Conservation (phyloP, 495 filamentous ascomycete species). For the Penicillium pancosmium region DNA sequence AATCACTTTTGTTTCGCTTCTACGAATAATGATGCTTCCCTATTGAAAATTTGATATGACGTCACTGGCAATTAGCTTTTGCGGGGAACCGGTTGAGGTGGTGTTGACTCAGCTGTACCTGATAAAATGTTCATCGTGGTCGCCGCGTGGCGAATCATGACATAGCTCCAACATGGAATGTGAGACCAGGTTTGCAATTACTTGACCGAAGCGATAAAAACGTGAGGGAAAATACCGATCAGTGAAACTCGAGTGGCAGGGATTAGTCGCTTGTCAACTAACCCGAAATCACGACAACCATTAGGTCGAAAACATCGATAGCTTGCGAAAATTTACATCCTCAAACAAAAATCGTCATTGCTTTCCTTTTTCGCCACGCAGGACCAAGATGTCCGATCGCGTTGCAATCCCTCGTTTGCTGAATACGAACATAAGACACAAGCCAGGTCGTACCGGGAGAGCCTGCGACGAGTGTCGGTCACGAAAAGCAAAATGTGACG, state of each 20-base stretch:
- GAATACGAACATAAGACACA: neutral
- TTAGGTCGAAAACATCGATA: neutral
- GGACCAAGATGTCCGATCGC: neutral
- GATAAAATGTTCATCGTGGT: neutral
- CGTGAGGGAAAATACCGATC: neutral
- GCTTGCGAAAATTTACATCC: neutral
- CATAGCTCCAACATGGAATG: neutral
- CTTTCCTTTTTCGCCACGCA: neutral
- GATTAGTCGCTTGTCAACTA: neutral
- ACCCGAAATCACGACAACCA: neutral
- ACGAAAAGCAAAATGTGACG: constrained; percentile 5
- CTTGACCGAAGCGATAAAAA: neutral
- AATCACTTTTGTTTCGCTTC: too few species aligned
- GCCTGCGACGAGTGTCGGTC: constrained; percentile 2
- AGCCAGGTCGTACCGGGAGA: neutral
- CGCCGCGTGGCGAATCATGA: neutral
- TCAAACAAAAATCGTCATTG: neutral
- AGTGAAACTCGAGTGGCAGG: neutral
- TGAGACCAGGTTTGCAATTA: neutral
- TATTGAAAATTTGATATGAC: too few species aligned
- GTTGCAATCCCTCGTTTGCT: neutral
- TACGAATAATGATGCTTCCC: too few species aligned
- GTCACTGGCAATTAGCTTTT: too few species aligned
- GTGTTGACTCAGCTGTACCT: neutral
- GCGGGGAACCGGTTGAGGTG: neutral